Percentiles rank a stretch among this genome's conserved stretches.
Conservation (phyloP, 768 basidiomycete genomes). For the Termitomyces sp. region DNA sequence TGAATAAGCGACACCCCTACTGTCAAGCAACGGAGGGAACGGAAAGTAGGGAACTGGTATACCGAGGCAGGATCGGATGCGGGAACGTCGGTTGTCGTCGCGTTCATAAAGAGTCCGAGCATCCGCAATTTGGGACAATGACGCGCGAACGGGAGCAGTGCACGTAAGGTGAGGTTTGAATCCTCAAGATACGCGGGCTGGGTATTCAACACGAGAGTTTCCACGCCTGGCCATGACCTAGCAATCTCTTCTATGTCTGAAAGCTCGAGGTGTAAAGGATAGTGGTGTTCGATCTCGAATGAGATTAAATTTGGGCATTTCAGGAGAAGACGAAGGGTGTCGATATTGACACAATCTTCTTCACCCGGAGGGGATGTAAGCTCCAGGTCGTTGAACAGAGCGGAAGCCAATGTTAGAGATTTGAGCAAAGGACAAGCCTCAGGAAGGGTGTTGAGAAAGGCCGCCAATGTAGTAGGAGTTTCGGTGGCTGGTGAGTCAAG, state of each 20-base stretch:
- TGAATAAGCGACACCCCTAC: constrained; percentile 46
- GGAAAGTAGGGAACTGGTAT: constrained; percentile 22
- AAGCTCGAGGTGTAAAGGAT: constrained; percentile 30
- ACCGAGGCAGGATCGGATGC: constrained; percentile 11
- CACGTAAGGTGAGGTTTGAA: constrained; percentile 29
- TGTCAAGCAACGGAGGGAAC: constrained; percentile 29
- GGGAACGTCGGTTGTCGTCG: constrained; percentile 21
- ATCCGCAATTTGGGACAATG: constrained; percentile 33
- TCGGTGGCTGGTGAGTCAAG: constrained; percentile 45
- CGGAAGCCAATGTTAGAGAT: constrained; percentile 36
- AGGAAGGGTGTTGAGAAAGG: constrained; percentile 38
- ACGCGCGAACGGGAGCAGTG: constrained; percentile 34
- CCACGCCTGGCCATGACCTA: constrained; percentile 37
- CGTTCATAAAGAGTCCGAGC: constrained; percentile 38
- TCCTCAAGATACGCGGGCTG: constrained; percentile 32
- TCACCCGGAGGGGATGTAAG: constrained; percentile 9
- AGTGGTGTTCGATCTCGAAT: constrained; percentile 34
- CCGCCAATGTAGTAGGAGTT: constrained; percentile 32
- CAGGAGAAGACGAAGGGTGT: constrained; percentile 30
- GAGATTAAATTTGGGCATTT: constrained; percentile 26
- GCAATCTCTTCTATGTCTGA: constrained; percentile 43
- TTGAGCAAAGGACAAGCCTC: constrained; percentile 44
- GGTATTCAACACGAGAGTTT: constrained; percentile 38
- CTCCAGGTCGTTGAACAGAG: constrained; percentile 15
- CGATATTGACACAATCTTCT: constrained; percentile 22